Evolutionary conservation across 108 stramenopile genomes (phyloP), one percentile per base, ranked within the genome.

Genomic region (Fragilaria radians): DNA sequence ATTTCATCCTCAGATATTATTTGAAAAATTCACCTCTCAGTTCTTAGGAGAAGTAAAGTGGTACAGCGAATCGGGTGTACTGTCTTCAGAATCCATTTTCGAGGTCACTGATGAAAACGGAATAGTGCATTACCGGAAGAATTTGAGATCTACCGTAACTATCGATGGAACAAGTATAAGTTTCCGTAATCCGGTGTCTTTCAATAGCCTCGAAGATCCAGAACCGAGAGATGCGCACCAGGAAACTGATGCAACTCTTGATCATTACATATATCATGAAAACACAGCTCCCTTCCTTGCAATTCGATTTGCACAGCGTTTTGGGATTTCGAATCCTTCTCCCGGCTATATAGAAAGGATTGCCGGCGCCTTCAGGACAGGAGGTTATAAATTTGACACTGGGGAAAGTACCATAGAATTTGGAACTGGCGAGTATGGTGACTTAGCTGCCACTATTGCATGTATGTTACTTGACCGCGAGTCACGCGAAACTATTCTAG

Each of bases 221-320:
- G 65, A 70, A 49, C 18, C 54, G 31, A 61, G 82, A 2, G 88
- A 86, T 56, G 82, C 88, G 9, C 46, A 56, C 18, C 74, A 82
- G 45, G 88, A 89, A 56, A 85, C 82, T 0, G 83, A 84, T 26
- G 86, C 83, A 17, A 71, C 72, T 18, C 72, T 90, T 30, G 83
- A 86, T 55, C 85, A 85, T 49, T 69, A 69, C 55, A 69, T 81
- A 54, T 78, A 73, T 61, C 71, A 85, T 48, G 30, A 36, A 3
- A 85, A 72, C 47, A 54, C 75, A 33, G 74, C 83, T 31, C 67
- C 80, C 23, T 90, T 86, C 66, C 55, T 90, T 11, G 64, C 82
- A 11, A 59, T 66, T 17, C 71, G 67, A 31, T 55, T 90, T 7
- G 71, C 82, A 23, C 81, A 90, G 62, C 60, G 74, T 48, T 72